These are phyloP conservation scores for Picochlorum sp. DNA, from an alignment of 139 green algal genomes.

Conservation along the genomic window DNA sequence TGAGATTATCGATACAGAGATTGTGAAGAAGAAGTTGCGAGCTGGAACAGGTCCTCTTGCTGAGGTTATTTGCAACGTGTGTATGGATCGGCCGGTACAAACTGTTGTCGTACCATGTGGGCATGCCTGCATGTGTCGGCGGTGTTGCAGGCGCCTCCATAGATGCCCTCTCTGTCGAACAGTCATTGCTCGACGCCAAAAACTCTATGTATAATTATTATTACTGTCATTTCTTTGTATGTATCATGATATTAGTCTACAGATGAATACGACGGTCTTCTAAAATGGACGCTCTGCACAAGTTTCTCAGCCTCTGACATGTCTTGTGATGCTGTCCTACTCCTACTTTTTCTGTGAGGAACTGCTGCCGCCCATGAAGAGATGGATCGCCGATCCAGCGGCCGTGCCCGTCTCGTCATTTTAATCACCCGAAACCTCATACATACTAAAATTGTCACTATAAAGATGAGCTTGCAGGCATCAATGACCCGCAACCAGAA, in stretches of 20 bases:
- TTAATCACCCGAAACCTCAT: not conserved
- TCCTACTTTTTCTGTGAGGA: no score
- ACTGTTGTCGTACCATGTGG: constrained; percentile 72
- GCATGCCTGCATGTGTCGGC: constrained; percentile 63
- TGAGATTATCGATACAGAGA: not conserved
- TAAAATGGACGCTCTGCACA: no score
- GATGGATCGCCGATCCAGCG: no score
- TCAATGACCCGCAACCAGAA: not conserved
- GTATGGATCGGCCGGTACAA: constrained; percentile 58
- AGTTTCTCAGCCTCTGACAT: no score
- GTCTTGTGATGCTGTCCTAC: no score
- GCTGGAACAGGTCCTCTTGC: constrained; percentile 6
- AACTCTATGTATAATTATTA: constrained; percentile 37
- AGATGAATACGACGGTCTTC: no score
- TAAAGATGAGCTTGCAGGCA: not conserved
- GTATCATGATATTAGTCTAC: not conserved
- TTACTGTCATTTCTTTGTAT: not conserved
- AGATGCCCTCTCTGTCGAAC: constrained; percentile 68
- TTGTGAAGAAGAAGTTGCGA: not conserved
- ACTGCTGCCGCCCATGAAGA: no score
- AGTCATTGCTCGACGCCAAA: constrained; percentile 60
- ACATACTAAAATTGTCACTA: constrained; percentile 1
- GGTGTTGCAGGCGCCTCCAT: constrained; percentile 52
- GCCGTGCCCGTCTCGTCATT: not conserved
- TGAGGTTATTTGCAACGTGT: constrained; percentile 44